A percentile compares a stretch with the other conserved stretches of the same genome.
These are phyloP conservation scores for Narthecium ossifragum DNA, from an alignment of 106 monocot species.

Conservation along the genomic window DNA sequence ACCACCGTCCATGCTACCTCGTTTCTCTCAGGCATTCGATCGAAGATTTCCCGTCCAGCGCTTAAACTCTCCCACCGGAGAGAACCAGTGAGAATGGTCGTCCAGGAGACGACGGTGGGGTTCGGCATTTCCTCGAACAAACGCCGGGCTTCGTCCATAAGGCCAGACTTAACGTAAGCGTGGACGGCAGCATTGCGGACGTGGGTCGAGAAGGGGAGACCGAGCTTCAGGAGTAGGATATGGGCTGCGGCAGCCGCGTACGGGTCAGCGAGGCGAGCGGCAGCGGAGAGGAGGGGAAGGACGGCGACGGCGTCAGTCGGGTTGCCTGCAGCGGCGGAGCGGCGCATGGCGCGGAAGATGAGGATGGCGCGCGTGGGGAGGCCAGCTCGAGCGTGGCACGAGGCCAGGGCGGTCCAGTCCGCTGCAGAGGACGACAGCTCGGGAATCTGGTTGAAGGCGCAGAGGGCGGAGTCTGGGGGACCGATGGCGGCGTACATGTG, in stretches of 20 bases:
- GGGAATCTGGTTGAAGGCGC: slow-evolving; percentile 23
- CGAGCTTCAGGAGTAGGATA: slow-evolving; percentile 35
- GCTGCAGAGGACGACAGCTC: slow-evolving; percentile 11
- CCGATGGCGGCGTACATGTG: slow-evolving; percentile 33
- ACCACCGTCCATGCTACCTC: slow-evolving; percentile 54
- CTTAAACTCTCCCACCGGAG: slow-evolving; percentile 43
- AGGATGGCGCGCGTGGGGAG: slow-evolving; percentile 19
- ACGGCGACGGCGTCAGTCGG: slow-evolving; percentile 46
- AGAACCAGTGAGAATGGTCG: slow-evolving; percentile 34
- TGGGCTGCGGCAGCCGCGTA: slow-evolving; percentile 28
- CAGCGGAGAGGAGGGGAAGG: slow-evolving; percentile 32
- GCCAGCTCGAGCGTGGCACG: slow-evolving; percentile 13
- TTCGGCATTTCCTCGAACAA: slow-evolving; percentile 36
- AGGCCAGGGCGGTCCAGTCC: slow-evolving; percentile 41
- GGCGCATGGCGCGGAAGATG: slow-evolving; percentile 44
- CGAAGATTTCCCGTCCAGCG: slow-evolving; percentile 33
- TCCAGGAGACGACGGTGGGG: slow-evolving; percentile 50
- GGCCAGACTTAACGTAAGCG: slow-evolving; percentile 41
- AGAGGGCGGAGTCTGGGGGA: slow-evolving; percentile 12
- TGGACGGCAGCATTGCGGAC: slow-evolving; percentile 40
- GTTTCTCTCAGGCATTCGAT: slow-evolving; percentile 42
- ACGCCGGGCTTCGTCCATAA: slow-evolving; percentile 36
- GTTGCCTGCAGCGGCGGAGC: slow-evolving; percentile 3
- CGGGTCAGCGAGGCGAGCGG: slow-evolving; percentile 28
- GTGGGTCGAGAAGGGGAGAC: slow-evolving; percentile 19